Base-by-base conservation (phyloP, 2,329 filamentous ascomycete species). In the Lachnellula arida region DNA sequence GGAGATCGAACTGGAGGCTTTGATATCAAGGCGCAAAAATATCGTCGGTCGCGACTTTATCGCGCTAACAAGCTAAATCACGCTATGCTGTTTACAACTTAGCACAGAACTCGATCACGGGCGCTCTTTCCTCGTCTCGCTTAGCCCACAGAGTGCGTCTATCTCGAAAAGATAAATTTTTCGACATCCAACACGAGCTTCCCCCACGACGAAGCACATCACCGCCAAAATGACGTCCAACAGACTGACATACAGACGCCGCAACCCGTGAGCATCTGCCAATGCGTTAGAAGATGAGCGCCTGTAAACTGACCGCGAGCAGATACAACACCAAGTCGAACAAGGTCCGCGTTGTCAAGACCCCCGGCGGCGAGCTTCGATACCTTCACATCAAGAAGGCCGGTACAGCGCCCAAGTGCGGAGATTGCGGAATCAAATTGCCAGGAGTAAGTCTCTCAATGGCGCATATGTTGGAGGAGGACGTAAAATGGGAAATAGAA, bases 361-460 rank as follows among this genome's bases (percentile, higher is more conserved):
- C 94, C 68, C 94, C 95, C 69, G 95, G 94, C 77, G 94, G 94
- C 76, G 85, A 93, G 77, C 87, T 96, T 73, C 87, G 94, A 77
- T 87, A 96, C 75, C 89, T 97, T 71, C 93, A 99, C 88, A 92
- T 97, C 84, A 97, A 97, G 89, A 99, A 99, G 91, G 89, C 87
- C 77, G 94, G 92, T 71, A 96, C 91, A 76, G 89, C 92, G 66
- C 94, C 94, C 75, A 99, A 99, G 85, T 99, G 94, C 77, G 90
- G 95, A 85, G 94, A 99, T 85, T 99, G 95, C 75, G 94, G 94
- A 74, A 86, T 85, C 81, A 97, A 97, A 84, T 88, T 99, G 73
- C 86, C 91, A 75, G 94, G 94, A 78, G 92, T 99, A 90, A 88
- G 91, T 95, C 54, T 23, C 57, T 55, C 50, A 51, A 40, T 50